Percentiles rank a stretch among this genome's conserved stretches.
Conservation (phyloP, 1,284 basidiomycete genomes). For the Xerocomus tenax region DNA sequence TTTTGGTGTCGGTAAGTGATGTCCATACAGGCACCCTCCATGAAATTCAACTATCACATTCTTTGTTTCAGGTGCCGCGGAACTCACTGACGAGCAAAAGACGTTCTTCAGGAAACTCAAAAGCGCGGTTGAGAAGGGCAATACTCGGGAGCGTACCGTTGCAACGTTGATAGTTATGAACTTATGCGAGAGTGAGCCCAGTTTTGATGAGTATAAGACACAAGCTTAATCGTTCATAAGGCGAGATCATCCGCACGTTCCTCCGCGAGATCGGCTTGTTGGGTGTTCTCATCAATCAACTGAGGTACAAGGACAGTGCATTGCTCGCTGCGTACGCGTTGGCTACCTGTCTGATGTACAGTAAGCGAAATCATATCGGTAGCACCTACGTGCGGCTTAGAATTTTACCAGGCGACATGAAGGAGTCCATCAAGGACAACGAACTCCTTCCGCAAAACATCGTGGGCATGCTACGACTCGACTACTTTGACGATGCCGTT, state of each 20-base stretch:
- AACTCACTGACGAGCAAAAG: neutral
- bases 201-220: neutral
- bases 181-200: neutral
- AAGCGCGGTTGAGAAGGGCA: neutral
- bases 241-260: neutral
- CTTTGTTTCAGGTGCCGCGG: slow-evolving; percentile 3
- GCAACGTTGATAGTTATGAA: slow-evolving; percentile 6
- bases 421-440: slow-evolving; percentile 3
- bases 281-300: slow-evolving; percentile 5
- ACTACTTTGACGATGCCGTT: slow-evolving; percentile 24
- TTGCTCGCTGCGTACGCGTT: slow-evolving; percentile 10
- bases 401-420: slow-evolving; percentile 14
- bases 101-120: slow-evolving; percentile 11
- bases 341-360: slow-evolving; percentile 9
- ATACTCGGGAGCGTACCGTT: slow-evolving; percentile 6
- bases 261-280: neutral
- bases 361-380: slow-evolving; percentile 2
- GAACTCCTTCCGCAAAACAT: slow-evolving; percentile 13
- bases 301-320: slow-evolving; percentile 6
- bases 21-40: too few relatives aligned
- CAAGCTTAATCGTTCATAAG: neutral
- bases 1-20: slow-evolving; percentile 14
- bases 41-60: neutral
- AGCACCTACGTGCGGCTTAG: neutral
- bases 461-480: slow-evolving; percentile 17